Base-by-base conservation (phyloP, 495 filamentous ascomycete species). In the Penicillium dipodomyicola region DNA sequence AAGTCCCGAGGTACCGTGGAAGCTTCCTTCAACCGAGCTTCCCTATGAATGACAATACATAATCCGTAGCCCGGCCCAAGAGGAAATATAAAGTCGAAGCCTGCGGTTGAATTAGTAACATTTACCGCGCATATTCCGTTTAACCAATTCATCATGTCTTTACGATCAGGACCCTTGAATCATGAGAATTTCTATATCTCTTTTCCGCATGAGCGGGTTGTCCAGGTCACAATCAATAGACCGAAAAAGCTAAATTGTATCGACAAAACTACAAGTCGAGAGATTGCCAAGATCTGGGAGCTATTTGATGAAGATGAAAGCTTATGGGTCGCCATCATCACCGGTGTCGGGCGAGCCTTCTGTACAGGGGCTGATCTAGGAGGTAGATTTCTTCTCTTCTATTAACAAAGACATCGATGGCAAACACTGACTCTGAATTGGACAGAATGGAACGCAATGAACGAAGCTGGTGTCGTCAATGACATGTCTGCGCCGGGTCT, bases 321-420 rank as follows among this genome's bases (percentile, higher is more conserved):
- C 20, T 60, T 85, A 43, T 77, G 78, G 54, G 77, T 81, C 17
- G 81, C 71, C 8, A 80, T 85, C 33, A 72, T 85, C 44, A 85
- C 82, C 0, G 82, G 82, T 25, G 69, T 71, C 5, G 82, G 82
- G 7, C 71, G 75, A 40, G 79, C 81, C 0, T 85, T 85, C 49
- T 84, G 80, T 60, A 78, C 82, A 1, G 82, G 82, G 0, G 81
- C 82, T 9, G 82, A 85, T 63, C 65, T 85, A 20, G 67, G 70
- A 57, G 73, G 73, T 74, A 60, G 22, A 15, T 10, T 12, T 20
- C 22, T 15, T 52, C 23, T 17, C 3, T n/a, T 23, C 22, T 33
- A 20, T 48, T 3, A 22, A 27, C 2, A 17, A 42, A 49, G 22
- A 20, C 0, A 17, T 48, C 4, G 27, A 15, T 14, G 20, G 15